Evolutionary conservation across 148 eudicot genomes (phyloP), one percentile per base, ranked within the genome.

Genomic region (Nepenthes gracilis): DNA sequence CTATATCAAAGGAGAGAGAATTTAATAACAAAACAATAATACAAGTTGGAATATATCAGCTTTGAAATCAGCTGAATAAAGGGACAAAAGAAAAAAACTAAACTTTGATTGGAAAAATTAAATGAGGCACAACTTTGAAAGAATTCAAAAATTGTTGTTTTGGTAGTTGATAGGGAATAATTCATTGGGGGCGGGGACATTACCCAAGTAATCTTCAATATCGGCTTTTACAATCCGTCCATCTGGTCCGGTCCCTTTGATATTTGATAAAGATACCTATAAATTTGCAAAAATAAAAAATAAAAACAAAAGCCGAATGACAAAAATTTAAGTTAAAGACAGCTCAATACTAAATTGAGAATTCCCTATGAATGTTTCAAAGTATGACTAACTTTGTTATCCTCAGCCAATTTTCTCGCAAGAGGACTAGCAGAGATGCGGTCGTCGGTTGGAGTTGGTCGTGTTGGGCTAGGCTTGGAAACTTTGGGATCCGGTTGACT

Each of bases 191-290:
- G 1, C 13, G 13, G 36, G 52, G 59, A 45, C 11, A 65, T 36
- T 88, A 93, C 98, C 98, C 65, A 93, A 77, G 70, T 77, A 93
- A 67, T 88, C 96, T 73, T 88, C 98, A 67, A 93, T 78, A 64
- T 93, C 98, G 68, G 96, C 98, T 78, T 93, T 93, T 64, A 93
- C 81, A 64, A 93, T 86, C 62, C 82, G 78, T 43, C 95, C 95
- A 73, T 93, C 95, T 72, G 89, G 95, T 72, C 96, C 98, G 37
- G 98, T 88, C 70, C 98, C 98, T 77, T 88, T 93, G 72, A 93
- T 74, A 73, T 78, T 88, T 67, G 96, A 78, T 63, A 93, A 79
- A 72, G 95, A 54, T 51, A 93, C 80, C 98, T 93, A 23, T 23
- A 36, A 14, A 65, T 67, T 57, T 35, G 35, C 53, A 65, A 33